These are phyloP conservation scores for Aspergillus ostianus DNA, from an alignment of 495 filamentous ascomycete species.

Conservation along the genomic window DNA sequence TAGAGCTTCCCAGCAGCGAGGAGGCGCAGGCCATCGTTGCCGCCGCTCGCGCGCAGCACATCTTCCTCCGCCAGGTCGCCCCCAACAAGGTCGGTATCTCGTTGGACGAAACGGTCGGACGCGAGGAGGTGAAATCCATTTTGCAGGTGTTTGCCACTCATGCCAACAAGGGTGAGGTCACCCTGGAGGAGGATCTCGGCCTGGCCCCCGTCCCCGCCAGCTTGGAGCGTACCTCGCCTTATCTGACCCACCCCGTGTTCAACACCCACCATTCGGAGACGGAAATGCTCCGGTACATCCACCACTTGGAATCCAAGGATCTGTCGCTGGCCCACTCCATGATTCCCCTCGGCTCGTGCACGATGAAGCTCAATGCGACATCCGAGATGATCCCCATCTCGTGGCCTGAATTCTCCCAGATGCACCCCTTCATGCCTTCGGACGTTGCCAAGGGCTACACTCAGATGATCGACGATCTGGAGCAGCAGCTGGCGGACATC, in stretches of 20 bases:
- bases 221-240: conserved; percentile 71
- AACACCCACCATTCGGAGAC: conserved; percentile 97
- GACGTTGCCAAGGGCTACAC: conserved; percentile 67
- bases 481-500: conserved; percentile 75
- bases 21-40: conserved; percentile 51
- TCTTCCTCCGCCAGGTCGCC: conserved; percentile 66
- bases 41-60: conserved; percentile 48
- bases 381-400: conserved; percentile 91
- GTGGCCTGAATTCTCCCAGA: conserved; percentile 77
- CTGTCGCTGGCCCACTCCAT: conserved; percentile 95
- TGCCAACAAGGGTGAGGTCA: conserved; percentile 35
- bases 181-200: conserved; percentile 45
- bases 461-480: conserved; percentile 67
- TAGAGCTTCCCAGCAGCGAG: conserved; percentile 53
- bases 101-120: conserved; percentile 69
- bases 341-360: conserved; percentile 99
- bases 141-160: conserved; percentile 55
- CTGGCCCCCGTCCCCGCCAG: conserved; percentile 52
- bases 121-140: conserved; percentile 59
- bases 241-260: conserved; percentile 91
- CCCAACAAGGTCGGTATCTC: conserved; percentile 63
- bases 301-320: conserved; percentile 93
- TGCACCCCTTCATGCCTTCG: conserved; percentile 78
- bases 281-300: conserved; percentile 91
- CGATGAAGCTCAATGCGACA: conserved; percentile 98